phyloP scores from a whole-genome alignment of 2,329 filamentous ascomycete genomes.

The Lasiodiplodia sp. region DNA sequence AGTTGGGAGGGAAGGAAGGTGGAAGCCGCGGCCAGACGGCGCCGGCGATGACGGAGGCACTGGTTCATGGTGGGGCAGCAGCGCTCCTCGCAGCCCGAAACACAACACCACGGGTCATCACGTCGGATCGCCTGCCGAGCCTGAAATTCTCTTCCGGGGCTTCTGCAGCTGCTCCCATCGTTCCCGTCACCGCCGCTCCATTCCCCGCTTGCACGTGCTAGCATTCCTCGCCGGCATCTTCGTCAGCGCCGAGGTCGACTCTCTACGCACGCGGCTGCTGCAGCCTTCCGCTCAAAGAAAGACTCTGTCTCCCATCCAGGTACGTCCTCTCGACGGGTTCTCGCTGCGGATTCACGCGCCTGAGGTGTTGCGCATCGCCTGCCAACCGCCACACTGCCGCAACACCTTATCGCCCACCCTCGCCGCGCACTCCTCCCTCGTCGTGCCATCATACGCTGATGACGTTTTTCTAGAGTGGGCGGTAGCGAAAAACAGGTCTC shows the following conservation, averaged over 20 bases:
- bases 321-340: not conserved
- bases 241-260: constrained; percentile 6
- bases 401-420: not conserved
- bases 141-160: constrained; percentile 11
- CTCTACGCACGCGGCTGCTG: constrained; percentile 18
- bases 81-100: constrained; percentile 27
- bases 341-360: not conserved
- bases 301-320: not conserved
- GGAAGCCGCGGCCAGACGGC: constrained; percentile 10
- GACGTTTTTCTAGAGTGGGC: constrained; percentile 5
- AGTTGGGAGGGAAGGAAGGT: constrained; percentile 6
- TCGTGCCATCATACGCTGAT: not conserved
- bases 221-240: not conserved
- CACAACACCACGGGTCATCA: constrained; percentile 26
- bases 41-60: constrained; percentile 21
- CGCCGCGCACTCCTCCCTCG: not conserved
- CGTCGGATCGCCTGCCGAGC: constrained; percentile 19
- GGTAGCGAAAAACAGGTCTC: not conserved
- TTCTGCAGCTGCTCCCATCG: not conserved
- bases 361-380: not conserved
- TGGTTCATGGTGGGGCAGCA: constrained; percentile 14
- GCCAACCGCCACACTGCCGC: not conserved
- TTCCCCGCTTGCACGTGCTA: not conserved
- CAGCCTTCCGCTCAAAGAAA: constrained; percentile 12
- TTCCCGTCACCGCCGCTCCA: not conserved